Evolutionary conservation across 352 stramenopile species (phyloP).

Genomic region (Hyaloperonospora arabidopsidis): DNA sequence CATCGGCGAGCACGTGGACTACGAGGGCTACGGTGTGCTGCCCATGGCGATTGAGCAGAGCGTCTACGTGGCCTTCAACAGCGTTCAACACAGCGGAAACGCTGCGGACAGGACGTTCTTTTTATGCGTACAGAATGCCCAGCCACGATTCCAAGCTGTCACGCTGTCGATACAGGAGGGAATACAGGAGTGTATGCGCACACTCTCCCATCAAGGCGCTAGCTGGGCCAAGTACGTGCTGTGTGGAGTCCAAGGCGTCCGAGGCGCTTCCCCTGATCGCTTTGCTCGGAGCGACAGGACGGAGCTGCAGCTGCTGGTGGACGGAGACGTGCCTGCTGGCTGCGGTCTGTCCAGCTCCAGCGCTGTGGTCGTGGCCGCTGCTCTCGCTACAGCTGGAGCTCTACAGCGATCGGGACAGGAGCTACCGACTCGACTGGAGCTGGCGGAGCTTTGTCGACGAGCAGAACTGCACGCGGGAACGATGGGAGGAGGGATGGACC

Average conservation of each 20-base stretch:
- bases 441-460: constrained; percentile 48
- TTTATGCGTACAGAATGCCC: constrained; percentile 20
- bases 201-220: constrained; percentile 6
- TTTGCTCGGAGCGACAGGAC: constrained; percentile 6
- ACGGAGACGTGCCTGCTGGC: constrained; percentile 55
- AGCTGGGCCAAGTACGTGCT: constrained; percentile 36
- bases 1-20: constrained; percentile 86
- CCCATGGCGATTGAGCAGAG: constrained; percentile 70
- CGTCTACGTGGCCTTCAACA: constrained; percentile 44
- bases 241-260: constrained; percentile 28
- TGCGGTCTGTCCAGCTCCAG: constrained; percentile 77
- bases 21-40: constrained; percentile 79
- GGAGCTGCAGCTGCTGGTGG: constrained; percentile 46
- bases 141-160: constrained; percentile 19
- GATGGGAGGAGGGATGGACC: constrained; percentile 82
- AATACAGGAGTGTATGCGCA: constrained; percentile 7
- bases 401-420: constrained; percentile 8
- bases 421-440: constrained; percentile 23
- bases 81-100: not conserved
- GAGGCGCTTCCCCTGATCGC: constrained; percentile 6
- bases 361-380: constrained; percentile 63
- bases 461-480: constrained; percentile 66
- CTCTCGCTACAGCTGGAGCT: constrained; percentile 31
- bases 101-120: not conserved
- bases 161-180: constrained; percentile 7